These are phyloP conservation scores for Chamaenerion angustifolium DNA, from an alignment of 345 rosid genomes.

Conservation along the genomic window DNA sequence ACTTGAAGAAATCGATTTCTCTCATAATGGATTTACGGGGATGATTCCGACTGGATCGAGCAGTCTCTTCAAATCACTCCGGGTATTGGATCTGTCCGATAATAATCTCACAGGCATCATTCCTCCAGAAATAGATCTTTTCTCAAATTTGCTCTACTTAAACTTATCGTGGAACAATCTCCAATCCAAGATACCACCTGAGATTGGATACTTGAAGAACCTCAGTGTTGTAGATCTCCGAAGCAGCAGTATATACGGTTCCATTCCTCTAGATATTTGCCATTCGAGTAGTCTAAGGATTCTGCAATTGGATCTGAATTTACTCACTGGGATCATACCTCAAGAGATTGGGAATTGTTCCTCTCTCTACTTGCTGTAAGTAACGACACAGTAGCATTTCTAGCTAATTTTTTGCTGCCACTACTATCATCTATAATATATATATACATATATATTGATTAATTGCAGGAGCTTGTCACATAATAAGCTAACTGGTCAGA, in stretches of 20 bases:
- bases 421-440: no score
- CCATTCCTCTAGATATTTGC: constrained; percentile 58
- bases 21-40: constrained; percentile 43
- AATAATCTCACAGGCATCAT: constrained; percentile 53
- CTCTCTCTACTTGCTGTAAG: constrained; percentile 74
- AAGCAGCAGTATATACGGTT: constrained; percentile 32
- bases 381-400: no score
- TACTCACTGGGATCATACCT: constrained; percentile 58
- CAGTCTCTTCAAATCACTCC: constrained; percentile 36
- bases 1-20: constrained; percentile 57
- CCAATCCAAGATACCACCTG: constrained; percentile 49
- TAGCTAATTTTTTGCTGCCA: no score
- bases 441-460: no score
- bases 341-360: constrained; percentile 71
- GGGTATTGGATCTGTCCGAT: constrained; percentile 45
- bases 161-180: constrained; percentile 75
- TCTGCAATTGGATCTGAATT: constrained; percentile 77
- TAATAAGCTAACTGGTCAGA: constrained; percentile 50
- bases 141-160: constrained; percentile 45
- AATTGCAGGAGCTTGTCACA: constrained; percentile 65
- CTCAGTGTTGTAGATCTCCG: constrained; percentile 66
- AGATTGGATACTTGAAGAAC: constrained; percentile 54
- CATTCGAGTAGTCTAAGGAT: constrained; percentile 51
- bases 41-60: constrained; percentile 57
- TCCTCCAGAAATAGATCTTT: constrained; percentile 52